Conservation (phyloP, 306 rosid genomes). For the Malus orientalis region DNA sequence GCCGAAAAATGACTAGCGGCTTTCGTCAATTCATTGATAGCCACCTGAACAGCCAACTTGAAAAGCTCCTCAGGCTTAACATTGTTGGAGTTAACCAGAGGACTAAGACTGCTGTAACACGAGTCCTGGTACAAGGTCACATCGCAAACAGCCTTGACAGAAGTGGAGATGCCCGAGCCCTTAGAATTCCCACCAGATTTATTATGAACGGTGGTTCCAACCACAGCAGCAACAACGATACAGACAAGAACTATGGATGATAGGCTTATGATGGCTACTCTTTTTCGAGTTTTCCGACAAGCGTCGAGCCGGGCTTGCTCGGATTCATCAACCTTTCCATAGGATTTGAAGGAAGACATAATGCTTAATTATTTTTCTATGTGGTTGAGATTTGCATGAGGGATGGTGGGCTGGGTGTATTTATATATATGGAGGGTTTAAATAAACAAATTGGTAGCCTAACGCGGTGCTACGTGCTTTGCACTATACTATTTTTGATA, state of each 20-base stretch:
- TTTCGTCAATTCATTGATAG: constrained; percentile 35
- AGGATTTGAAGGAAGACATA: constrained; percentile 40
- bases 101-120: constrained; percentile 39
- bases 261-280: constrained; percentile 42
- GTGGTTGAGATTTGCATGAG: background rate
- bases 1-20: constrained; percentile 25
- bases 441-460: background rate
- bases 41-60: constrained; percentile 35
- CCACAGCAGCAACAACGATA: constrained; percentile 34
- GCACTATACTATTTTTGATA: background rate
- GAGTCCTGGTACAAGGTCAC: constrained; percentile 52
- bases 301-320: constrained; percentile 45
- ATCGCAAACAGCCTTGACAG: constrained; percentile 62
- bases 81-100: constrained; percentile 22
- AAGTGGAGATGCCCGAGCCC: constrained; percentile 9
- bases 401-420: background rate
- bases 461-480: constrained; percentile 11
- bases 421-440: background rate
- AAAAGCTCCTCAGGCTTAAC: constrained; percentile 43
- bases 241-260: constrained; percentile 42
- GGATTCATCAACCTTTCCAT: constrained; percentile 46
- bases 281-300: constrained; percentile 34
- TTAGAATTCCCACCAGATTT: background rate
- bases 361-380: background rate
- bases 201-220: constrained; percentile 23